phyloP scores from a whole-genome alignment of 1,284 basidiomycete genomes.

The Cryptococcus depauperatus region DNA sequence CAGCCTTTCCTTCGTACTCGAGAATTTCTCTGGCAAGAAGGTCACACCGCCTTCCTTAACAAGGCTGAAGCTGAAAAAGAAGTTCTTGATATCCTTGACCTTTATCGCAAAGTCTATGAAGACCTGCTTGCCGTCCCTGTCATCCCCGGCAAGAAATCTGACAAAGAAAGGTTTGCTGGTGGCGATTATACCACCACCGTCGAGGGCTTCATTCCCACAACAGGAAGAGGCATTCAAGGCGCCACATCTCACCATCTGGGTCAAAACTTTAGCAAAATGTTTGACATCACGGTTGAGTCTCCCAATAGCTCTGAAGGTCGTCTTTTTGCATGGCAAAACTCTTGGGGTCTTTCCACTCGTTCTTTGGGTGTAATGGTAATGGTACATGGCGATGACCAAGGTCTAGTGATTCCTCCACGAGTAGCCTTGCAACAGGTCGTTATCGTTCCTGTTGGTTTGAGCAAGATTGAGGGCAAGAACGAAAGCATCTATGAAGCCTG shows the following conservation, averaged over 20 bases:
- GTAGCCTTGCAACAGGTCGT: slow-evolving; percentile 90
- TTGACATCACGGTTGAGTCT: slow-evolving; percentile 95
- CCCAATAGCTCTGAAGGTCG: slow-evolving; percentile 51
- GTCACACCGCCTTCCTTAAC: slow-evolving; percentile 90
- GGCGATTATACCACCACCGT: slow-evolving; percentile 97
- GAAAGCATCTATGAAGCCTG: slow-evolving; percentile 69
- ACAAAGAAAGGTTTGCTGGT: slow-evolving; percentile 99
- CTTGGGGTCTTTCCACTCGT: slow-evolving; percentile 95
- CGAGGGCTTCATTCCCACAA: slow-evolving; percentile 95
- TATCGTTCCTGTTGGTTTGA: slow-evolving; percentile 83
- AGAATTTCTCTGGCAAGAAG: slow-evolving; percentile 99
- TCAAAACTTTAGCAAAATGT: slow-evolving; percentile 99
- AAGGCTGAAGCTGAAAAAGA: slow-evolving; percentile 84
- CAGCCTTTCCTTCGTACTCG: slow-evolving; percentile 98
- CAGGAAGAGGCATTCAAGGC: slow-evolving; percentile 94
- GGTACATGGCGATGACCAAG: slow-evolving; percentile 97
- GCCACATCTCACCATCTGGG: slow-evolving; percentile 97
- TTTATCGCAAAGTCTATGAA: slow-evolving; percentile 94
- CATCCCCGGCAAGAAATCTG: slow-evolving; percentile 92
- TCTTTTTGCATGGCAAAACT: slow-evolving; percentile 91
- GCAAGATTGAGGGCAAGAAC: slow-evolving; percentile 52
- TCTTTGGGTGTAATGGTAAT: slow-evolving; percentile 99
- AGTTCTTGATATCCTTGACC: slow-evolving; percentile 87
- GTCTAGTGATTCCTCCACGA: slow-evolving; percentile 87
- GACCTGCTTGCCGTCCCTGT: slow-evolving; percentile 96